Evolutionary conservation across 495 filamentous ascomycete genomes (phyloP).

Genomic region (Aspergillus leporis): DNA sequence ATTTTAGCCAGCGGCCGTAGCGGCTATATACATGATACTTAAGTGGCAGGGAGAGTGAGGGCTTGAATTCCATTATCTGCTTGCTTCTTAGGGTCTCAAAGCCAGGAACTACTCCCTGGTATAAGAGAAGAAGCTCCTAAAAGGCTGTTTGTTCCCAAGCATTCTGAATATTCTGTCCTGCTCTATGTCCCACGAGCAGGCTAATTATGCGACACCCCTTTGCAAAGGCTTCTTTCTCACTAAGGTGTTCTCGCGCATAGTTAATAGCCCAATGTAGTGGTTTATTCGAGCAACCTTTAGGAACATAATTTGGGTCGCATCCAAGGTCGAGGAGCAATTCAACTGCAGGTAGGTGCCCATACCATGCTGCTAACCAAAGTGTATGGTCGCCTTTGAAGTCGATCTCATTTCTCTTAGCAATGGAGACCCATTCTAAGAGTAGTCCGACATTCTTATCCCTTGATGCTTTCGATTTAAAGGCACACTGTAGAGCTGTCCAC

Average conservation of each 20-base stretch:
- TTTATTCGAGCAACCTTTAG: background rate
- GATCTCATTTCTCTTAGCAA: background rate
- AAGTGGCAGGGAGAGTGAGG: too few relatives aligned
- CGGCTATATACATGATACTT: background rate
- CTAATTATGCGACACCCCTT: too few relatives aligned
- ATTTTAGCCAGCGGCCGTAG: slow-evolving; percentile 40
- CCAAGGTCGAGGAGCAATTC: background rate
- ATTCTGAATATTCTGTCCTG: too few relatives aligned
- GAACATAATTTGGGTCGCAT: background rate
- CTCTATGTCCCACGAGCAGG: too few relatives aligned
- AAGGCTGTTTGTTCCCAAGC: too few relatives aligned
- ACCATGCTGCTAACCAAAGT: background rate
- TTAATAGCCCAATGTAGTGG: background rate
- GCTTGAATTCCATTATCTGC: too few relatives aligned
- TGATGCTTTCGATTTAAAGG: background rate
- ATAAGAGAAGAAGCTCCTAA: too few relatives aligned
- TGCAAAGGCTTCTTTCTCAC: background rate
- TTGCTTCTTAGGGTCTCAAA: too few relatives aligned
- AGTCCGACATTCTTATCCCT: background rate
- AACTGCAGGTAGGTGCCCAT: background rate
- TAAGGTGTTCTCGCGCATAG: background rate
- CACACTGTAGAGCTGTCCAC: background rate
- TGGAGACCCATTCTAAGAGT: background rate
- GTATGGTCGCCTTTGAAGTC: background rate
- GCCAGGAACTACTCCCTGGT: too few relatives aligned